Conservation (phyloP, 139 green algal genomes). For the Micractinium sp. region DNA sequence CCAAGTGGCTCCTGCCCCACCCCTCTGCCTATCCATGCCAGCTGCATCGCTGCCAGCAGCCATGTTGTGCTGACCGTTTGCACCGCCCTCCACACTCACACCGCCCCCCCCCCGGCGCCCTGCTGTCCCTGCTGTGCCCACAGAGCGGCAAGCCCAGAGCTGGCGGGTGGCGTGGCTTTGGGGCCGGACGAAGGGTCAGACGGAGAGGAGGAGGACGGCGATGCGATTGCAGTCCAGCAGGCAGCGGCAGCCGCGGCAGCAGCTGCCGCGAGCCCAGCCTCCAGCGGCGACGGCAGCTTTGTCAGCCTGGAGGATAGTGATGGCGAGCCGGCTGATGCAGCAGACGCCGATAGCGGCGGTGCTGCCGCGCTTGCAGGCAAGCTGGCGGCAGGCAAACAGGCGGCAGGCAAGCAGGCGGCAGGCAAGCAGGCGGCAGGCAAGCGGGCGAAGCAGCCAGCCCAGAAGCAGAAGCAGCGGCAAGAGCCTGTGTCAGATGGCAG, state of each 20-base stretch:
- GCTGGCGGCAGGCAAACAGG: background rate
- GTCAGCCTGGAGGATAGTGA: conserved; percentile 8
- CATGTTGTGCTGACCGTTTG: too few relatives aligned
- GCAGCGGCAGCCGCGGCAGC: background rate
- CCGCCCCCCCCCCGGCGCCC: too few relatives aligned
- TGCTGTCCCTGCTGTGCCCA: background rate
- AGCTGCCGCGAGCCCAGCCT: background rate
- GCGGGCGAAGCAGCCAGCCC: background rate
- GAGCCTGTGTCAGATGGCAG: background rate
- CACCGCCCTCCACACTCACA: too few relatives aligned
- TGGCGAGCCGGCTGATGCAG: background rate
- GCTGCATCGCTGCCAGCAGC: background rate
- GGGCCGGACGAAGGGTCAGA: background rate
- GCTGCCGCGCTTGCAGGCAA: background rate
- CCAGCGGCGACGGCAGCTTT: conserved; percentile 18
- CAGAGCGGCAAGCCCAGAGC: conserved; percentile 13
- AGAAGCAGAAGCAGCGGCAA: background rate
- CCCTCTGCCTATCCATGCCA: too few relatives aligned
- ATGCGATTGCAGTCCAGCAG: background rate
- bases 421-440: too few relatives aligned
- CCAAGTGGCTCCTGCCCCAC: background rate
- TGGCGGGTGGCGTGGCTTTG: background rate
- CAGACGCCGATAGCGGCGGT: background rate
- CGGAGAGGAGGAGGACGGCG: background rate
- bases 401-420: too few relatives aligned